Percentiles rank a stretch among this genome's conserved stretches.
phyloP scores from a whole-genome alignment of 176 grass and related monocot genomes.

The Dactylis glomerata region DNA sequence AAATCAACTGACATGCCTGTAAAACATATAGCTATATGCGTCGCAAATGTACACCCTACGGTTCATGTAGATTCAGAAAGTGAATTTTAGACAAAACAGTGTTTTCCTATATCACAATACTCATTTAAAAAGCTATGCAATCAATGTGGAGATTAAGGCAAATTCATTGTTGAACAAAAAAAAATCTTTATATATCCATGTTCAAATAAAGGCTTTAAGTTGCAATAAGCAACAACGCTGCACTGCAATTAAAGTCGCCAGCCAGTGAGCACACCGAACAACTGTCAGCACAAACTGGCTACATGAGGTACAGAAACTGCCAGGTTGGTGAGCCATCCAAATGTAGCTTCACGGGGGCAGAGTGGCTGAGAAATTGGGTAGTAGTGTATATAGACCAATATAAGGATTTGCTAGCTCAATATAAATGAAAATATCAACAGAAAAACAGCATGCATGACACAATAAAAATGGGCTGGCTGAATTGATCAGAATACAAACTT shows the following conservation, averaged over 20 bases:
- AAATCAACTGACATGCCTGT: not conserved
- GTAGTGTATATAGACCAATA: not conserved
- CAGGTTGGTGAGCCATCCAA: conserved; percentile 1
- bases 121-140: not conserved
- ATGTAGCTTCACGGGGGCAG: not conserved
- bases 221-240: conserved; percentile 8
- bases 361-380: not conserved
- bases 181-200: not conserved
- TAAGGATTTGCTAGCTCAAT: not conserved
- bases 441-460: not conserved
- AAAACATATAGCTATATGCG: not conserved
- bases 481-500: conserved; percentile 1
- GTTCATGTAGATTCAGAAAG: not conserved
- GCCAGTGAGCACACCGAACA: not conserved
- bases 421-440: not conserved
- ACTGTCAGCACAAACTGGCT: not conserved
- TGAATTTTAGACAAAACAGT: not conserved
- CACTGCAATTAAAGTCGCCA: not conserved
- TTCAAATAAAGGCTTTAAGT: conserved; percentile 10
- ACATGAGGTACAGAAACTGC: not conserved
- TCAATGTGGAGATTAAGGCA: not conserved
- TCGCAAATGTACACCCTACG: not conserved
- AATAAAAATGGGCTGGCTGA: not conserved
- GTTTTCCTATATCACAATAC: not conserved
- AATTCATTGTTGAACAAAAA: not conserved